These are phyloP conservation scores for Rhodotorula sp. DNA, from an alignment of 1,284 basidiomycete species.

Conservation along the genomic window DNA sequence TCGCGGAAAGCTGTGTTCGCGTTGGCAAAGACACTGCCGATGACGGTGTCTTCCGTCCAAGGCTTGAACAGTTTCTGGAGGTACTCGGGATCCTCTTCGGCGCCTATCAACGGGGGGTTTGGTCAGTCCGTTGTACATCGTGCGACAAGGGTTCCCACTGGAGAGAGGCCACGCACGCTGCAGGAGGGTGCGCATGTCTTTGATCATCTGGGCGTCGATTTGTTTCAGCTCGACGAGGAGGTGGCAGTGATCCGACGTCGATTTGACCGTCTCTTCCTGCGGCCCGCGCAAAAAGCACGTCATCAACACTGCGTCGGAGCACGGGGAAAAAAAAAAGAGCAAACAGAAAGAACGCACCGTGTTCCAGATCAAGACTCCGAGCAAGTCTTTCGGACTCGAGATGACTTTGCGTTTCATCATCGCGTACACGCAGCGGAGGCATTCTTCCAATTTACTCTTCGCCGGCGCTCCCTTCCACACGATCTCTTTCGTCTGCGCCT, in stretches of 20 bases:
- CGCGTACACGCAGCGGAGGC: slow-evolving; percentile 35
- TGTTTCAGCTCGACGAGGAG: slow-evolving; percentile 73
- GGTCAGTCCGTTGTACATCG: neutral
- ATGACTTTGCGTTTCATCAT: slow-evolving; percentile 43
- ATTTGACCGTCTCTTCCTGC: slow-evolving; percentile 60
- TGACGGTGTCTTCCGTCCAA: slow-evolving; percentile 54
- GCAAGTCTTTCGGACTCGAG: slow-evolving; percentile 39
- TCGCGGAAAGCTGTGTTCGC: slow-evolving; percentile 85
- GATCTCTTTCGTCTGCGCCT: slow-evolving; percentile 4
- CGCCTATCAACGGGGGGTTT: slow-evolving; percentile 28
- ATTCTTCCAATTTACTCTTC: slow-evolving; percentile 37
- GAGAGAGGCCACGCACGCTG: slow-evolving; percentile 57
- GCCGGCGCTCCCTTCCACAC: slow-evolving; percentile 23
- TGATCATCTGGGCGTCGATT: slow-evolving; percentile 76
- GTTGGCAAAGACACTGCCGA: slow-evolving; percentile 70
- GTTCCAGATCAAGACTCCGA: slow-evolving; percentile 85
- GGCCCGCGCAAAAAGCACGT: no score
- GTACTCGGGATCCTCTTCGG: slow-evolving; percentile 46
- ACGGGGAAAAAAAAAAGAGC: neutral
- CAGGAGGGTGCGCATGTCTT: slow-evolving; percentile 67
- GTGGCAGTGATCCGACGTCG: slow-evolving; percentile 62
- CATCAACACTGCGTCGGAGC: neutral
- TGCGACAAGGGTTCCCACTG: neutral
- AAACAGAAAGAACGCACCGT: slow-evolving; percentile 61
- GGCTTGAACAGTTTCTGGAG: slow-evolving; percentile 45